phyloP scores from a whole-genome alignment of 2,329 filamentous ascomycete genomes.

The Fusarium chaquense region DNA sequence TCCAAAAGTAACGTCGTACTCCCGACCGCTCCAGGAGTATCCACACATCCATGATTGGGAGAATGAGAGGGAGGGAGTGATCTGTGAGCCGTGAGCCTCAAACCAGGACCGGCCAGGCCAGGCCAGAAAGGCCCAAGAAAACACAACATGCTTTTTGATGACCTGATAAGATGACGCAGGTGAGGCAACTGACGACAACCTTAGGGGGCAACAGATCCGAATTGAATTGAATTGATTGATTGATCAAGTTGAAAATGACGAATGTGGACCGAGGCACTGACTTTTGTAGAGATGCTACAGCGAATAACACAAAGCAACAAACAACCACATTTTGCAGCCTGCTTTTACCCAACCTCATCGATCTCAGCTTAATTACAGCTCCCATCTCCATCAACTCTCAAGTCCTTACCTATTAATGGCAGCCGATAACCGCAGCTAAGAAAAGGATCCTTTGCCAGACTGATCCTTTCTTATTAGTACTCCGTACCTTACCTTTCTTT shows the following conservation, averaged over 20 bases:
- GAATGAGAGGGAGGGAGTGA: constrained; percentile 4
- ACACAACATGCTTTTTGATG: constrained; percentile 4
- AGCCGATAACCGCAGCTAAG: constrained; percentile 2
- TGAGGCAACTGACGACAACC: constrained; percentile 34
- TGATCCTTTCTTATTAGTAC: background rate
- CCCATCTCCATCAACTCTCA: background rate
- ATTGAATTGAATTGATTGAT: constrained; percentile 3
- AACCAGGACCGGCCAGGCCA: constrained; percentile 20
- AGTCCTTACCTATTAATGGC: background rate
- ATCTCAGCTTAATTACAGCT: background rate
- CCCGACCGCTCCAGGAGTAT: constrained; percentile 22
- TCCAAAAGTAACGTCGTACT: constrained; percentile 34
- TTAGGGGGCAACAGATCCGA: constrained; percentile 9
- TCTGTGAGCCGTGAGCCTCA: constrained; percentile 38
- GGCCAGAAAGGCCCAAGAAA: constrained; percentile 7
- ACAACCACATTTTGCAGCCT: background rate
- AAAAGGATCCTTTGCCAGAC: background rate
- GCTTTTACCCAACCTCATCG: background rate
- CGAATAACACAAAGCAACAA: constrained; percentile 6
- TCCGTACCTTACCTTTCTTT: background rate
- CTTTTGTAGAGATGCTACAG: background rate
- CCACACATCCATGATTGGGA: constrained; percentile 24
- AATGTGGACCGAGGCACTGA: constrained; percentile 8
- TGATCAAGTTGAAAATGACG: constrained; percentile 24
- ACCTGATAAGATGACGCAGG: constrained; percentile 19